Percentiles rank a stretch among this genome's conserved stretches.
phyloP scores from a whole-genome alignment of 352 stramenopile species.

The Phytophthora nicotianae region DNA sequence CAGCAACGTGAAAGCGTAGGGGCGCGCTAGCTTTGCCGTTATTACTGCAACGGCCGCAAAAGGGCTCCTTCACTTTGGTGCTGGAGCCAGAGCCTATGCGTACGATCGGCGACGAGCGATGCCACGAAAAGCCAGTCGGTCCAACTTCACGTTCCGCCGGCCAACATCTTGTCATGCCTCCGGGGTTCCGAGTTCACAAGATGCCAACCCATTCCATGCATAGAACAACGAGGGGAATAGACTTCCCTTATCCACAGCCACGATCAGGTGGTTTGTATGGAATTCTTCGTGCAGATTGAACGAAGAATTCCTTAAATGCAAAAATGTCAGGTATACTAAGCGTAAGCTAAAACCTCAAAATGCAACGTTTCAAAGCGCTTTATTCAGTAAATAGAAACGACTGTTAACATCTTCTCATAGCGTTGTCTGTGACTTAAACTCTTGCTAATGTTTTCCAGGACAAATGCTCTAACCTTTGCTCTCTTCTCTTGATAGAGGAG shows the following conservation, averaged over 20 bases:
- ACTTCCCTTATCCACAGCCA: background rate
- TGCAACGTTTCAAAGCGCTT: too few relatives aligned
- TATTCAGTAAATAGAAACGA: too few relatives aligned
- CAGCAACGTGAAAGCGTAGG: background rate
- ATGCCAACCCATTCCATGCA: constrained; percentile 9
- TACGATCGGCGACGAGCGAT: constrained; percentile 21
- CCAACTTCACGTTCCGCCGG: constrained; percentile 20
- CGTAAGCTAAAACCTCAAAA: too few relatives aligned
- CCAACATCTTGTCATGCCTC: constrained; percentile 10
- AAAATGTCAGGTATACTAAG: too few relatives aligned
- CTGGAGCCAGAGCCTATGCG: constrained; percentile 14
- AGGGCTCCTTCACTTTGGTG: background rate
- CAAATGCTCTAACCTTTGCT: too few relatives aligned
- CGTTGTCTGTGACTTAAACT: too few relatives aligned
- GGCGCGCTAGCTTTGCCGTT: constrained; percentile 10
- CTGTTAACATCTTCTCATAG: too few relatives aligned
- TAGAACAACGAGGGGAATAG: constrained; percentile 4
- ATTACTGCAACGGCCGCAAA: constrained; percentile 13
- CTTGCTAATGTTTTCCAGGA: too few relatives aligned
- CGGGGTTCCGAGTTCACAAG: background rate
- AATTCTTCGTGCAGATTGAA: too few relatives aligned
- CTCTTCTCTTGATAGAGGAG: too few relatives aligned
- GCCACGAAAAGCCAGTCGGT: constrained; percentile 16
- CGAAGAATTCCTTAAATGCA: too few relatives aligned
- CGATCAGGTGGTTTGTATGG: too few relatives aligned